Conservation (phyloP, 805 yeast genomes). For the Nakazawaea ambrosiae region DNA sequence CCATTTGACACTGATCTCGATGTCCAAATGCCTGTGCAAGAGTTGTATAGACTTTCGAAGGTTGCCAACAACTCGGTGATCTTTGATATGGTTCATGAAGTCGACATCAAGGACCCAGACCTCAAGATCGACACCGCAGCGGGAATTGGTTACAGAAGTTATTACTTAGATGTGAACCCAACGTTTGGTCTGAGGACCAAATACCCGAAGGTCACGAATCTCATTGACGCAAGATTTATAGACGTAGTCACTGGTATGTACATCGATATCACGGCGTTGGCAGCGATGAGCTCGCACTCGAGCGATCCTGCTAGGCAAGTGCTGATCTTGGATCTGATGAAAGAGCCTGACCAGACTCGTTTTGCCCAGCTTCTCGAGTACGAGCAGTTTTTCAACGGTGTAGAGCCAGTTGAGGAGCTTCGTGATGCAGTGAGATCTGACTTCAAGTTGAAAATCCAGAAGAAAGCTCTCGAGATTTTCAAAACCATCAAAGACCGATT, state of each 20-base stretch:
- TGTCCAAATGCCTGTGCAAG: conserved; percentile 48
- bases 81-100: conserved; percentile 32
- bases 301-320: background rate
- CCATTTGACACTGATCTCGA: conserved; percentile 62
- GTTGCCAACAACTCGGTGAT: conserved; percentile 43
- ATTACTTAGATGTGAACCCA: conserved; percentile 26
- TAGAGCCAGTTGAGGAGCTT: background rate
- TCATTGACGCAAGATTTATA: conserved; percentile 48
- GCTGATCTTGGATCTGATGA: background rate
- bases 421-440: background rate
- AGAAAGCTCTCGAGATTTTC: background rate
- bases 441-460: background rate
- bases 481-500: background rate
- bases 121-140: conserved; percentile 14
- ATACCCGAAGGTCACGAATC: conserved; percentile 38
- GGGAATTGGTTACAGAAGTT: conserved; percentile 24
- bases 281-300: conserved; percentile 1
- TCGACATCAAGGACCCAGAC: conserved; percentile 1
- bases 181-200: conserved; percentile 27
- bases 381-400: conserved; percentile 6
- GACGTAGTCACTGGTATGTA: conserved; percentile 42
- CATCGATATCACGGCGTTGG: conserved; percentile 36
- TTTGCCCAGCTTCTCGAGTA: background rate
- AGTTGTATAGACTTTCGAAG: conserved; percentile 35
- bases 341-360: background rate